Evolutionary conservation across 192 early-diverging fungal species (phyloP).

Genomic region (Gaertneriomyces sp.): DNA sequence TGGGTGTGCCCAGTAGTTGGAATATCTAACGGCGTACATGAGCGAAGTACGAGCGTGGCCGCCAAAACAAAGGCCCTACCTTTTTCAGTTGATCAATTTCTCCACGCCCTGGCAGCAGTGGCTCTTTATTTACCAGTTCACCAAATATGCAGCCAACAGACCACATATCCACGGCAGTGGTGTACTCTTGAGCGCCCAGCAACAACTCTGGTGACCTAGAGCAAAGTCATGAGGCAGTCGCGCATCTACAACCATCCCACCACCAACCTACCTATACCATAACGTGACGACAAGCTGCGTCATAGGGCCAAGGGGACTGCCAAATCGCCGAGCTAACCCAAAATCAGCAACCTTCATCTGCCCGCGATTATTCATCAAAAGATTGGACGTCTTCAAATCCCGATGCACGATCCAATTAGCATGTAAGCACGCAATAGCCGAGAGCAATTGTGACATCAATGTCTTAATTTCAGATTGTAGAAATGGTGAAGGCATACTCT

Average conservation of each 20-base stretch:
- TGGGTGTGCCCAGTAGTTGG: constrained; percentile 83
- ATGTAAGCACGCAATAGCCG: constrained; percentile 48
- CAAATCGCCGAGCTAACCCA: constrained; percentile 52
- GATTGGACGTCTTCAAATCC: constrained; percentile 50
- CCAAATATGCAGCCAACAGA: constrained; percentile 96
- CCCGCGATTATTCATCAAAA: constrained; percentile 68
- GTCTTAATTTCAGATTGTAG: constrained; percentile 75
- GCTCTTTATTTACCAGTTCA: constrained; percentile 81
- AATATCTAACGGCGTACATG: constrained; percentile 60
- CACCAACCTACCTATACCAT: constrained; percentile 84
- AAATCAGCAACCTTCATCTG: constrained; percentile 66
- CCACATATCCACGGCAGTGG: constrained; percentile 88
- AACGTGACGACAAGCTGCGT: constrained; percentile 81
- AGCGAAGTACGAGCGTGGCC: neutral
- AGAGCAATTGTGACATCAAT: constrained; percentile 50
- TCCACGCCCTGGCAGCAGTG: constrained; percentile 78
- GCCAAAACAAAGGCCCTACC: constrained; percentile 43
- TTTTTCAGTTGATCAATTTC: constrained; percentile 84
- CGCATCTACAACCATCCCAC: constrained; percentile 13
- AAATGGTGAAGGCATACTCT: constrained; percentile 74
- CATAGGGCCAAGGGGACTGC: constrained; percentile 49
- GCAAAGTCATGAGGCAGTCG: neutral
- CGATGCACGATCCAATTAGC: constrained; percentile 59
- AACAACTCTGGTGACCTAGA: constrained; percentile 84
- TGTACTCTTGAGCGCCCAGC: constrained; percentile 83